Evolutionary conservation across 1,284 basidiomycete species (phyloP).

Genomic region (Porphyrellus sp.): DNA sequence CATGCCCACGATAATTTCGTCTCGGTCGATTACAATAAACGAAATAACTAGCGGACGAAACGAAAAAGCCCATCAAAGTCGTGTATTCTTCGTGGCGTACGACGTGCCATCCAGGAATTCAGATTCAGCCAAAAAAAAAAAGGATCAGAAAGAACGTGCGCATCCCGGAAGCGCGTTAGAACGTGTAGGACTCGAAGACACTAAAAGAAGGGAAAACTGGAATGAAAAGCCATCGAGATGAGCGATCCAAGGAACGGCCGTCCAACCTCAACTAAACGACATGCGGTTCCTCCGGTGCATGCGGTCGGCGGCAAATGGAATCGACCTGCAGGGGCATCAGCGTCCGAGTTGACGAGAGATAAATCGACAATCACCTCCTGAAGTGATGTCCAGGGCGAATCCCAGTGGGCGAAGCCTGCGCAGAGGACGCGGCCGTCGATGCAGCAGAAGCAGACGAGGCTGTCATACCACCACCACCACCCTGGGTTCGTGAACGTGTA

Average conservation of each 20-base stretch:
- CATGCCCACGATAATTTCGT: no score
- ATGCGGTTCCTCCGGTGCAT: constrained; percentile 10
- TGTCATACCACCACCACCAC: not conserved
- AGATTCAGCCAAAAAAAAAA: not conserved
- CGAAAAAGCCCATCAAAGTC: no score
- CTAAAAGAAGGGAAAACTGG: not conserved
- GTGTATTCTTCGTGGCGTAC: no score
- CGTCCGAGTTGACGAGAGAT: not conserved
- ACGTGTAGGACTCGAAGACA: not conserved
- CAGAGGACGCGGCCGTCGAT: not conserved
- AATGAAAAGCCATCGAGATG: not conserved
- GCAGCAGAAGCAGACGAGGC: not conserved
- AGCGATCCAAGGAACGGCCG: not conserved
- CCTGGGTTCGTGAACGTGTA: constrained; percentile 1
- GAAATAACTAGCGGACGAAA: no score
- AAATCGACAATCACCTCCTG: constrained; percentile 11
- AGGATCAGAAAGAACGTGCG: not conserved
- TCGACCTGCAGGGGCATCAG: constrained; percentile 8
- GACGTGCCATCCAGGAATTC: no score
- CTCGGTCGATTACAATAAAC: no score
- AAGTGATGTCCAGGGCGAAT: not conserved
- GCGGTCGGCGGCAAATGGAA: not conserved
- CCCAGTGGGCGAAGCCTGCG: constrained; percentile 1
- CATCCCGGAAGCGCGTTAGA: not conserved
- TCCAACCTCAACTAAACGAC: constrained; percentile 5